Evolutionary conservation across 2,329 filamentous ascomycete species (phyloP).

Genomic region (Talaromyces verruculosus): DNA sequence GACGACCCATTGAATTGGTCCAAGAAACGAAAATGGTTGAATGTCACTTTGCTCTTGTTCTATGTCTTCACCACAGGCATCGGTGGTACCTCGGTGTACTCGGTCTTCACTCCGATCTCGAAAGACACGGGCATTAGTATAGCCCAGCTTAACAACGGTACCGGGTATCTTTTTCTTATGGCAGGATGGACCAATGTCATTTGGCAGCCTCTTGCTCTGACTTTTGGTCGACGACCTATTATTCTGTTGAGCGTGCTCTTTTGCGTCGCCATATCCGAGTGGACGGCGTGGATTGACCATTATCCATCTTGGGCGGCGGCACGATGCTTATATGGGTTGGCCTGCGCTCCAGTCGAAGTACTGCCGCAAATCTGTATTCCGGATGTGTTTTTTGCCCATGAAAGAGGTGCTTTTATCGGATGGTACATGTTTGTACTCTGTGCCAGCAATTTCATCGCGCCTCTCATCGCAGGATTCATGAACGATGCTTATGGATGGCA

Average conservation of each 20-base stretch:
- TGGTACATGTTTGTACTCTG: slow-evolving; percentile 48
- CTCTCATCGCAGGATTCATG: slow-evolving; percentile 53
- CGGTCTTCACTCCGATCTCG: slow-evolving; percentile 41
- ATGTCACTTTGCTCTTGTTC: slow-evolving; percentile 22
- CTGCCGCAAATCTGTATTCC: slow-evolving; percentile 50
- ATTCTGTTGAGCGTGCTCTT: slow-evolving; percentile 22
- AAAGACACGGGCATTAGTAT: slow-evolving; percentile 46
- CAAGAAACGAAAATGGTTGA: slow-evolving; percentile 32
- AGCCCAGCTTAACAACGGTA: slow-evolving; percentile 48
- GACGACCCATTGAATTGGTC: slow-evolving; percentile 45
- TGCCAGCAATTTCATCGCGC: slow-evolving; percentile 49
- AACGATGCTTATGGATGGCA: slow-evolving; percentile 51
- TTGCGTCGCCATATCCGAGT: slow-evolving; percentile 20
- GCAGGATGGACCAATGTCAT: slow-evolving; percentile 38
- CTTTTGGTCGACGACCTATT: slow-evolving; percentile 29
- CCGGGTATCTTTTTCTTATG: slow-evolving; percentile 42
- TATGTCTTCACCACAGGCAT: slow-evolving; percentile 38
- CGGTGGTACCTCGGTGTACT: slow-evolving; percentile 35
- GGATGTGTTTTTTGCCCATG: slow-evolving; percentile 49
- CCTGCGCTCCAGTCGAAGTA: slow-evolving; percentile 52
- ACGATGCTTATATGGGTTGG: slow-evolving; percentile 45
- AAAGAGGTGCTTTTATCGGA: slow-evolving; percentile 46
- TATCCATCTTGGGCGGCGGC: slow-evolving; percentile 20
- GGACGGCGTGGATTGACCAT: slow-evolving; percentile 21
- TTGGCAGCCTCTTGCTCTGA: slow-evolving; percentile 37